Evolutionary conservation across 148 eudicot genomes (phyloP).

Genomic region (Camellia lanceoleosa): DNA sequence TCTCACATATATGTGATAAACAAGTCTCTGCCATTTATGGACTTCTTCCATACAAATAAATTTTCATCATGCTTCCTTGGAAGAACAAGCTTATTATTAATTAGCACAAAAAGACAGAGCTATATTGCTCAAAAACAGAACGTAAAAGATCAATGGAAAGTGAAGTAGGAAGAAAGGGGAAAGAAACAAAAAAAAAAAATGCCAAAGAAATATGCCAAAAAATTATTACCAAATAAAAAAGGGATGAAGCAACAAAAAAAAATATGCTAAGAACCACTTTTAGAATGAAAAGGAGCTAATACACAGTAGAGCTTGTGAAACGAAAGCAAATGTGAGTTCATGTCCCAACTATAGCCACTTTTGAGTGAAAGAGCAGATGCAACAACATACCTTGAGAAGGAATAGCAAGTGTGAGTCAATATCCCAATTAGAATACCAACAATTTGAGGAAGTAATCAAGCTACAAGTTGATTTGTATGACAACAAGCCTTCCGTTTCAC

Average conservation of each 20-base stretch:
- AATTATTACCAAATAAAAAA: background rate
- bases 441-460: conserved; percentile 67
- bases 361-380: background rate
- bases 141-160: background rate
- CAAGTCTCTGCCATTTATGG: background rate
- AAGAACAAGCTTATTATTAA: background rate
- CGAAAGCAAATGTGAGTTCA: background rate
- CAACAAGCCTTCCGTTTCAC: conserved; percentile 56
- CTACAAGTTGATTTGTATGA: conserved; percentile 69
- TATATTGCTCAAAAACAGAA: background rate
- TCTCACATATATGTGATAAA: background rate
- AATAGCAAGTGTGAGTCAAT: conserved; percentile 76
- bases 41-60: background rate
- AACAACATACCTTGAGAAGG: conserved; percentile 69
- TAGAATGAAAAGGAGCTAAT: background rate
- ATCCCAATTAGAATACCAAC: conserved; percentile 62
- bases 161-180: background rate
- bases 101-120: background rate
- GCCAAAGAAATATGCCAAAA: background rate
- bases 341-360: background rate
- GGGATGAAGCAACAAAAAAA: background rate
- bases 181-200: background rate
- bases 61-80: background rate
- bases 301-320: background rate
- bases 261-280: background rate